Conservation (phyloP, 129 eudicot genomes). For the Flaveria brownii region DNA sequence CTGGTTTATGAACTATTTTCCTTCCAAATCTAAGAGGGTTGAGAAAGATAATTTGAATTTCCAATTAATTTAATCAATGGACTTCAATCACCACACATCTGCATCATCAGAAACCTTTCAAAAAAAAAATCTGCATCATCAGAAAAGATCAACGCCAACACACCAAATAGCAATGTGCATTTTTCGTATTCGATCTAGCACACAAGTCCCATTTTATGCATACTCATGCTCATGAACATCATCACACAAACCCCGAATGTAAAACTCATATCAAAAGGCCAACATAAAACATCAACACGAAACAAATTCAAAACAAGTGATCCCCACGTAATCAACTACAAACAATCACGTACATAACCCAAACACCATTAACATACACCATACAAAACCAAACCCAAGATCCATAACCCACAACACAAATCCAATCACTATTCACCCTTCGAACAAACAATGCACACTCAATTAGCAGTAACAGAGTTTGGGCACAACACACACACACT, state of each 20-base stretch:
- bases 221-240: slow-evolving; percentile 6
- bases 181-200: slow-evolving; percentile 21
- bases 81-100: background rate
- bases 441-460: slow-evolving; percentile 11
- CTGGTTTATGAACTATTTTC: background rate
- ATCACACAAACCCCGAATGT: slow-evolving; percentile 20
- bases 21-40: background rate
- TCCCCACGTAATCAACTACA: slow-evolving; percentile 9
- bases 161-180: slow-evolving; percentile 14
- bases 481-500: too few relatives aligned
- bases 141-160: background rate
- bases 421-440: background rate
- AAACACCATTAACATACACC: background rate
- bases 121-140: background rate
- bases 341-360: background rate
- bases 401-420: slow-evolving; percentile 19
- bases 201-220: background rate
- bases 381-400: slow-evolving; percentile 20
- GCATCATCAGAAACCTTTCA: slow-evolving; percentile 8
- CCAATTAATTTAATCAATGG: background rate
- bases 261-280: slow-evolving; percentile 24
- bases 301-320: background rate
- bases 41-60: background rate
- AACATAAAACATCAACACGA: slow-evolving; percentile 12
- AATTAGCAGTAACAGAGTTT: background rate